Base-by-base conservation (phyloP, 805 yeast species). In the Saccharomycopsis malanga region DNA sequence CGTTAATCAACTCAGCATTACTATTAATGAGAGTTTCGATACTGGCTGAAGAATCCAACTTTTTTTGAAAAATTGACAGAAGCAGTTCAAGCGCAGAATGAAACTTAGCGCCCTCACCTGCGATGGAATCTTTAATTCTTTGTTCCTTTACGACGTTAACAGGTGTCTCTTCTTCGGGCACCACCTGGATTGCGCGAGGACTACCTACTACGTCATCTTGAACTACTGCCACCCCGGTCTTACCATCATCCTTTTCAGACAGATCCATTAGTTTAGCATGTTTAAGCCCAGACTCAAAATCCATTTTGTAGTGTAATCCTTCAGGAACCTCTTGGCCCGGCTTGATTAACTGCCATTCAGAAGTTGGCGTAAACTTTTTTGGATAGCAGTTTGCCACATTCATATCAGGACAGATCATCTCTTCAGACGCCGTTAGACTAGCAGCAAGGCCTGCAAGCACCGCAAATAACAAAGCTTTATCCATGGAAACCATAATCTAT, bases 241-340 rank as follows among this genome's bases (percentile, higher is more conserved):
- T 34, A 7, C 45, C 18, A 4, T 25, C 46, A 7, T 48, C 55
- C 5, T 40, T 54, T 14, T 59, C 66, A 10, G 27, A 17, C 4
- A 59, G 58, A 23, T 68, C 73, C 51, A 77, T 55, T 4, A 82
- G 51, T 54, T 78, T 83, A 1, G 95, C 96, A 61, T 82, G 84
- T 56, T 73, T 77, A 23, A 65, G 62, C 17, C 83, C 81, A 0
- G 88, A 79, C n/a, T 81, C 86, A 48, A 88, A 64, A 60, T 87
- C 81, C 55, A 89, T 57, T 54, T 86, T 70, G 37, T 49, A 46
- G 20, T 61, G 62, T 29, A 85, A 63, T 0, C 97, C 98, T 4
- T 75, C 76, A 0, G 96, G 95, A 3, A 89, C 71, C 5, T 74
- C 71, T 57, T 87, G 96, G n/a, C 81, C 87, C 41, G 75, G 81